Conservation (phyloP, 495 filamentous ascomycete species). For the Tuber calosporum region DNA sequence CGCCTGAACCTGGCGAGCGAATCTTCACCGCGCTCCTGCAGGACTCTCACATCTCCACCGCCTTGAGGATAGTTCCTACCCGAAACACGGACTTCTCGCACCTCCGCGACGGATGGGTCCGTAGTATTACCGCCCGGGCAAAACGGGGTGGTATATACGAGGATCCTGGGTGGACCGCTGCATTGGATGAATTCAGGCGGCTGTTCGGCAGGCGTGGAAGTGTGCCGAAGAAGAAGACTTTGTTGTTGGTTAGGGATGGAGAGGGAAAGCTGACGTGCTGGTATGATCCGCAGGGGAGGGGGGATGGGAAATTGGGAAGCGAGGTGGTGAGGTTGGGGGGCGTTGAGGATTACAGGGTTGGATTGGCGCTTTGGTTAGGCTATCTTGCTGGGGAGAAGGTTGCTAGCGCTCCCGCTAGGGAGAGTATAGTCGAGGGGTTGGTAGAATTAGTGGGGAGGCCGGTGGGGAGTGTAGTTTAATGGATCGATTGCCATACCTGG, state of each 20-base stretch:
- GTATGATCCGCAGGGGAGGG: constrained; percentile 49
- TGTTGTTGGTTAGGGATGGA: constrained; percentile 63
- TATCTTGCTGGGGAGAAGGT: constrained; percentile 84
- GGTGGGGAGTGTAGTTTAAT: constrained; percentile 62
- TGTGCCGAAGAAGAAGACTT: constrained; percentile 65
- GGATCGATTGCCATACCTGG: not conserved
- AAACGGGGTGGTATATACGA: constrained; percentile 46
- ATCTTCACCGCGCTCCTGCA: not conserved
- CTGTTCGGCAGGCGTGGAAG: constrained; percentile 64
- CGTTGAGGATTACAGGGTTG: constrained; percentile 70
- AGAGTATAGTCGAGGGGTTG: constrained; percentile 77
- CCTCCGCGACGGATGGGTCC: constrained; percentile 81
- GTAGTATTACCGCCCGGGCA: constrained; percentile 68
- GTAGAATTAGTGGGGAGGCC: constrained; percentile 84
- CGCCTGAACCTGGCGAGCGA: not conserved
- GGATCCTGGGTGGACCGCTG: constrained; percentile 62
- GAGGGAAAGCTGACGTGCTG: constrained; percentile 61
- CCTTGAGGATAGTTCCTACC: constrained; percentile 71
- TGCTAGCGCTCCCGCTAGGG: constrained; percentile 71
- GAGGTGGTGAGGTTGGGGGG: constrained; percentile 53
- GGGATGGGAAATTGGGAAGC: constrained; percentile 46
- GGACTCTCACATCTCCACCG: constrained; percentile 31
- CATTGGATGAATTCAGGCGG: constrained; percentile 66
- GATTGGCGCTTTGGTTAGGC: constrained; percentile 75
- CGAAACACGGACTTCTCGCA: constrained; percentile 85